These are phyloP conservation scores for Alternaria hordeiaustralica DNA, from an alignment of 2,329 filamentous ascomycete species.

Conservation along the genomic window DNA sequence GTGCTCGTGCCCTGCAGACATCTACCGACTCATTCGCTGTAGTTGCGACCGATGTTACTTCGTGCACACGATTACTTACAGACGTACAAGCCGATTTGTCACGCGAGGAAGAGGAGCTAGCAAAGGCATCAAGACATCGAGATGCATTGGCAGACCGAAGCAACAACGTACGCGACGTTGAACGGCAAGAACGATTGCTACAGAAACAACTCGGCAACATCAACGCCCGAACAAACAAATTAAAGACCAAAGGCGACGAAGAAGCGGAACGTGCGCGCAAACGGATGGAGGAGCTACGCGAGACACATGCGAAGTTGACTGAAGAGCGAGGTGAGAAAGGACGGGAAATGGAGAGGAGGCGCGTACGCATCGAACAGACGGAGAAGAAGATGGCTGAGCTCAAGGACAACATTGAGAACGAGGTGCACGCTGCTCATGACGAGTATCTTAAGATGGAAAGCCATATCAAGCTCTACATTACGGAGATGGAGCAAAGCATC, in stretches of 20 bases:
- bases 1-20: slow-evolving; percentile 88
- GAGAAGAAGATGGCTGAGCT: slow-evolving; percentile 99
- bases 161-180: slow-evolving; percentile 89
- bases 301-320: slow-evolving; percentile 78
- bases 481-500: slow-evolving; percentile 91
- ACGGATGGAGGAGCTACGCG: slow-evolving; percentile 88
- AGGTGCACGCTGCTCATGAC: slow-evolving; percentile 87
- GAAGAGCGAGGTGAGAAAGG: slow-evolving; percentile 87
- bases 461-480: slow-evolving; percentile 97
- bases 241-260: slow-evolving; percentile 78
- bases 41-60: slow-evolving; percentile 82
- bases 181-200: slow-evolving; percentile 83
- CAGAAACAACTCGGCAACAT: slow-evolving; percentile 85
- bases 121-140: slow-evolving; percentile 78
- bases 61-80: slow-evolving; percentile 86
- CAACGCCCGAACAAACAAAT: slow-evolving; percentile 83
- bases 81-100: slow-evolving; percentile 83
- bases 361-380: slow-evolving; percentile 95
- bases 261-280: slow-evolving; percentile 82
- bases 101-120: slow-evolving; percentile 90
- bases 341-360: slow-evolving; percentile 87
- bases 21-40: slow-evolving; percentile 88
- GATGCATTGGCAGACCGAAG: slow-evolving; percentile 87
- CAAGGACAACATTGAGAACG: slow-evolving; percentile 95
- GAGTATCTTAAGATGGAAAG: slow-evolving; percentile 98